phyloP scores from a whole-genome alignment of 768 basidiomycete genomes.

The Naganishia friedmannii region DNA sequence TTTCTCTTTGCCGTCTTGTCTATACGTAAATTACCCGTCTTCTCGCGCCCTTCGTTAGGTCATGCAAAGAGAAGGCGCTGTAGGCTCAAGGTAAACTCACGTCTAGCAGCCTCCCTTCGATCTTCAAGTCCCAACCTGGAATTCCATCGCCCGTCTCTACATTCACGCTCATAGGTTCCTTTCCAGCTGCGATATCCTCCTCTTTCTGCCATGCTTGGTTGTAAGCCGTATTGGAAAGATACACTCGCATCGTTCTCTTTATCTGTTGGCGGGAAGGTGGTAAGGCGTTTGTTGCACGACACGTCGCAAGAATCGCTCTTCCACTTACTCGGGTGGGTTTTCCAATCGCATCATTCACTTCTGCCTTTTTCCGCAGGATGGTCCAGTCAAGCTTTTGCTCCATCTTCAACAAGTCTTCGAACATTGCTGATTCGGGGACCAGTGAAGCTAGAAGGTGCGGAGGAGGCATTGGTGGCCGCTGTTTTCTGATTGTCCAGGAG shows the following conservation, averaged over 20 bases:
- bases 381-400: constrained; percentile 94
- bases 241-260: constrained; percentile 76
- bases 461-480: constrained; percentile 41
- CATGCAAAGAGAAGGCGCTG: not conserved
- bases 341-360: constrained; percentile 82
- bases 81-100: constrained; percentile 38
- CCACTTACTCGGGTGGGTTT: constrained; percentile 65
- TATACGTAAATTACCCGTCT: constrained; percentile 48
- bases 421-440: constrained; percentile 78
- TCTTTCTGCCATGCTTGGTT: constrained; percentile 76
- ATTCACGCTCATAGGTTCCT: constrained; percentile 23
- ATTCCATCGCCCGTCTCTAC: constrained; percentile 83
- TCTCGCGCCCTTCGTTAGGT: constrained; percentile 17
- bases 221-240: constrained; percentile 81
- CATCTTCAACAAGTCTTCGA: constrained; percentile 78
- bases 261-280: constrained; percentile 59
- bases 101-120: constrained; percentile 77
- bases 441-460: constrained; percentile 67
- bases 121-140: constrained; percentile 79
- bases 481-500: constrained; percentile 10
- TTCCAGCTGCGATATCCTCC: constrained; percentile 8
- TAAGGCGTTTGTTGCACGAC: not conserved
- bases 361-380: constrained; percentile 80
- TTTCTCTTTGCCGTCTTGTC: constrained; percentile 59
- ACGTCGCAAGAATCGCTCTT: not conserved